These are phyloP conservation scores for Skeletonema marinoi DNA, from an alignment of 108 stramenopile species.

Conservation along the genomic window DNA sequence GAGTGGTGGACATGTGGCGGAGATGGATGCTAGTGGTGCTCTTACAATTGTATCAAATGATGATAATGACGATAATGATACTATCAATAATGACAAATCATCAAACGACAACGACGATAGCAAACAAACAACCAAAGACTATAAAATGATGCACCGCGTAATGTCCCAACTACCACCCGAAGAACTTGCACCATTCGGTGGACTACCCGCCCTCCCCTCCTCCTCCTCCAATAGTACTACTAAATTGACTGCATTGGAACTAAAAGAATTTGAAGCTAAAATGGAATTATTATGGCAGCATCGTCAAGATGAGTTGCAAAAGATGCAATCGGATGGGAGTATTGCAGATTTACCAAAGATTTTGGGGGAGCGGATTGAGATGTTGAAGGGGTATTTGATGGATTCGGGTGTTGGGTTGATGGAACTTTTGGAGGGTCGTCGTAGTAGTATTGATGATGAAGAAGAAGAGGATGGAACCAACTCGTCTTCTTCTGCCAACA, in stretches of 20 bases:
- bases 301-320: constrained; percentile 76
- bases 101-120: background rate
- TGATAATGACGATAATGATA: background rate
- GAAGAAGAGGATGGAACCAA: constrained; percentile 26
- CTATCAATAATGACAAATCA: constrained; percentile 1
- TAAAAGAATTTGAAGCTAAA: constrained; percentile 54
- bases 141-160: constrained; percentile 86
- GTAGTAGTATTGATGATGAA: background rate
- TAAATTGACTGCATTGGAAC: constrained; percentile 25
- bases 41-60: constrained; percentile 6
- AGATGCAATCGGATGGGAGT: constrained; percentile 41
- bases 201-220: constrained; percentile 47
- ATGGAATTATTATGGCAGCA: constrained; percentile 82
- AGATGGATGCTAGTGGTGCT: constrained; percentile 8
- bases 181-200: constrained; percentile 76
- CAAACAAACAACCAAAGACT: constrained; percentile 51
- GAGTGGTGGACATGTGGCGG: no score
- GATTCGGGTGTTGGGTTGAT: constrained; percentile 33
- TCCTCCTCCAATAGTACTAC: constrained; percentile 3
- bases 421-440: constrained; percentile 16
- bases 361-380: constrained; percentile 60
- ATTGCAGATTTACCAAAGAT: constrained; percentile 71
- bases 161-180: constrained; percentile 71
- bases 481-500: constrained; percentile 10
- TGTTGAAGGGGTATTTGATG: constrained; percentile 56